Evolutionary conservation across 1,284 basidiomycete genomes (phyloP), one percentile per base, ranked within the genome.

Genomic region (Neotropicomus parvogracilis): DNA sequence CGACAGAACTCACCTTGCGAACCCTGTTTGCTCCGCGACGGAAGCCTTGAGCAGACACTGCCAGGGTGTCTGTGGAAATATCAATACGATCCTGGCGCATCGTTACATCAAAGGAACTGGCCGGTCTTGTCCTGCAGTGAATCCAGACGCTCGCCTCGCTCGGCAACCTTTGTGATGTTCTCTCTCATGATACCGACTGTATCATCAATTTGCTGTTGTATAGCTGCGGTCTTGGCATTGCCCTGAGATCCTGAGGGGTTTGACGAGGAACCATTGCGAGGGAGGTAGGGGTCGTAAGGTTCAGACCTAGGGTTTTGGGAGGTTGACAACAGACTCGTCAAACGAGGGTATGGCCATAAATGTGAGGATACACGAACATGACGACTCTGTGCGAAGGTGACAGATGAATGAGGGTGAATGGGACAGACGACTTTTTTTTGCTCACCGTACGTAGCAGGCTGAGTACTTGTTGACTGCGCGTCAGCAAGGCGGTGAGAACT

Each of bases 41-140:
- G 84, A 99, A 99, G 26, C 94, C 94, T 75, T 99, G 97, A 11
- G 95, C 97, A n/a, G 94, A 97, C 32, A 97, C 91, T 26, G 95
- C 95, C 49, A 99, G 82, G 66, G 89, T 97, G 71, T 99, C 95
- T 95, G 48, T 44, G 16, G 21, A 41, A 44, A 48, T 17, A 24
- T 50, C 28, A 4, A 44, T 54, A 37, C 46, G 26, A 40, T 14
- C 16, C 19, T 24, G 27, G 20, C 16, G 17, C 32, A 42, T 46
- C 9, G 21, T 17, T 21, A 54, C 45, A 10, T 49, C 24, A 46
- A 34, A 38, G 46, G 21, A 20, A 77, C 87, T 61, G 62, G 95
- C 95, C 94, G 44, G 95, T 98, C 80, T 98, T 98, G 74, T 97
- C 94, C 72, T 98, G 95, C 58, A 98, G 74, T 47, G 88, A 87